Evolutionary conservation across 257 asterid genomes (phyloP), one percentile per base, ranked within the genome.

Genomic region (Sherardia arvensis): DNA sequence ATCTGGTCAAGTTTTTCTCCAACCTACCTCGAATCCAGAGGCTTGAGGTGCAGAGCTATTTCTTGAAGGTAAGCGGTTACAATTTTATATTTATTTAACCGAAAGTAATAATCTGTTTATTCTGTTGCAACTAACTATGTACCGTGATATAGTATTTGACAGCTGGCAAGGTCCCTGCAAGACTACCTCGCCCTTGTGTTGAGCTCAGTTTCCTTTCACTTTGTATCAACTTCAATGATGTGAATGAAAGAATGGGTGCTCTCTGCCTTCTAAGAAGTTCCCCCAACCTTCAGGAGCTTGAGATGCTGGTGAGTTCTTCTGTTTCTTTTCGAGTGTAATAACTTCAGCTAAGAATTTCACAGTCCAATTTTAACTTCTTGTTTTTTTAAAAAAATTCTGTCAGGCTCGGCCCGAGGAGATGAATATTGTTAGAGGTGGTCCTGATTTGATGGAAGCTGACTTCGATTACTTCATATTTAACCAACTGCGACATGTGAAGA

Each of bases 271-370:
- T 92, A 29, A 76, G 94, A 77, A 92, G 99, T 73, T 84, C 87
- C 61, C 99, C 95, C 59, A 85, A 92, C 81, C 87, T 92, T 69
- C 91, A 84, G 64, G 99, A 92, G 80, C 96, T 92, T 57, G 99
- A 92, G 78, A 66, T 92, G 81, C 69, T 85, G 85, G 96, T 91
- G 58, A 79, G 96, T 75, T 68, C 66, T 64, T 61, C 55, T 38
- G 38, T n/a, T n/a, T n/a, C 38, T 36, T 7, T 40, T 54, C 40
- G 21, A 28, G 57, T 26, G 8, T 64, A 29, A 3, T 33, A 17
- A 48, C 28, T 63, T 11, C 45, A n/a, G n/a, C n/a, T n/a, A n/a
- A n/a, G n/a, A n/a, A n/a, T n/a, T n/a, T n/a, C n/a, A n/a, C n/a
- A n/a, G n/a, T n/a, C n/a, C n/a, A n/a, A n/a, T 49, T 25, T 53